Conservation (phyloP, 495 filamentous ascomycete genomes). For the Jackrogersella minutella region DNA sequence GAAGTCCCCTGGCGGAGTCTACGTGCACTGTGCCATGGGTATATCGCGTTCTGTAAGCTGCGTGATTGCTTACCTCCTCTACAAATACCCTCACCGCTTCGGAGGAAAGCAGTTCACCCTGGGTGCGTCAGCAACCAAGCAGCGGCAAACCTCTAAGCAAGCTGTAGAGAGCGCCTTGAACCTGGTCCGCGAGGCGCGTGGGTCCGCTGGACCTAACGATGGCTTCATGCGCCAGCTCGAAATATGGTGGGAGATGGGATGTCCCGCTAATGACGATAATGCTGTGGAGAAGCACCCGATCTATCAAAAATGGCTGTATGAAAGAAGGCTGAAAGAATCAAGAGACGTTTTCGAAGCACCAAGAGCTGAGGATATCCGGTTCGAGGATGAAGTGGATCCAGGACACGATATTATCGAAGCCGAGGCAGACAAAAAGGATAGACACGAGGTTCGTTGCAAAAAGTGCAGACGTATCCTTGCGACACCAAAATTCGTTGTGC, state of each 20-base stretch:
- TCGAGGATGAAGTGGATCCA: conserved; percentile 76
- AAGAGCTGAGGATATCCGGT: conserved; percentile 77
- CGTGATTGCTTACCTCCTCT: conserved; percentile 85
- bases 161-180: conserved; percentile 54
- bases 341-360: conserved; percentile 68
- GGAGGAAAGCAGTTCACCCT: conserved; percentile 28
- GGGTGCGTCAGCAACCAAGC: conserved; percentile 36
- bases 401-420: conserved; percentile 20
- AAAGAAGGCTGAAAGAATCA: conserved; percentile 76
- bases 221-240: conserved; percentile 89
- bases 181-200: conserved; percentile 68
- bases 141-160: conserved; percentile 37
- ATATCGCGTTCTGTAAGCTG: conserved; percentile 90
- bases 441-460: conserved; percentile 66
- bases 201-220: conserved; percentile 82
- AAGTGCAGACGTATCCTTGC: conserved; percentile 67
- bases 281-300: conserved; percentile 67
- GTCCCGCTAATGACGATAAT: conserved; percentile 65
- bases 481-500: conserved; percentile 51
- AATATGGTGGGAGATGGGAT: conserved; percentile 85
- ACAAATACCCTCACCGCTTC: conserved; percentile 61
- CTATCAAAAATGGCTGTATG: conserved; percentile 91
- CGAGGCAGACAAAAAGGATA: conserved; percentile 37
- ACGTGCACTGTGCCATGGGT: conserved; percentile 85
- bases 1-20: conserved; percentile 46